Percentiles rank a stretch among this genome's conserved stretches.
Evolutionary conservation across 1,284 basidiomycete species (phyloP).

Genomic region (Porodaedalea pini): DNA sequence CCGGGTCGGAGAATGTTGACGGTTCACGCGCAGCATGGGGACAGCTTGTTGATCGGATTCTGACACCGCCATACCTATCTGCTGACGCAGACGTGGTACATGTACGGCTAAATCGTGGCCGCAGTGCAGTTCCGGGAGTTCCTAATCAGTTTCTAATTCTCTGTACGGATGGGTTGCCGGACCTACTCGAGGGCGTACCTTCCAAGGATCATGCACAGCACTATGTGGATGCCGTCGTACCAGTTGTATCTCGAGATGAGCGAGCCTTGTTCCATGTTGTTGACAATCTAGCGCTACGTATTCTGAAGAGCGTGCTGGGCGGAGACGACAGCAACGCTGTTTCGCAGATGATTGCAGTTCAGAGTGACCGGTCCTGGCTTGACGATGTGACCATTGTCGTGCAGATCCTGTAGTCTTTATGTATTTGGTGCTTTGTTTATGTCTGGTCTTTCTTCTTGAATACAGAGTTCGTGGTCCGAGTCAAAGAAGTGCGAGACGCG

Average conservation of each 20-base stretch:
- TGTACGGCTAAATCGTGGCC: conserved; percentile 16
- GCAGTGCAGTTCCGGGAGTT: conserved; percentile 20
- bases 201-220: conserved; percentile 25
- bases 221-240: conserved; percentile 12
- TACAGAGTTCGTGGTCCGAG: background rate
- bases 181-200: conserved; percentile 44
- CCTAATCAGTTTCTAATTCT: conserved; percentile 37
- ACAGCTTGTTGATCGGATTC: conserved; percentile 26
- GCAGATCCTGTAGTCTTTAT: conserved; percentile 22
- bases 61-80: conserved; percentile 34
- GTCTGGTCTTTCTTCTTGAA: background rate
- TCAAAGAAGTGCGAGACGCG: background rate
- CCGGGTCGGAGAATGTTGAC: conserved; percentile 26
- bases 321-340: conserved; percentile 24
- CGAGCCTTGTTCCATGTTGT: conserved; percentile 13
- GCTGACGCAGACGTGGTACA: conserved; percentile 30
- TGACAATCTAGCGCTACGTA: conserved; percentile 26
- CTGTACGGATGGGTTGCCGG: conserved; percentile 56
- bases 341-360: conserved; percentile 27
- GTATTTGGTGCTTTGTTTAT: background rate
- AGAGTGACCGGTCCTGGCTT: conserved; percentile 27
- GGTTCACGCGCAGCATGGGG: conserved; percentile 22
- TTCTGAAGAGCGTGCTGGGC: conserved; percentile 31
- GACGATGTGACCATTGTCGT: conserved; percentile 33
- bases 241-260: conserved; percentile 20